Evolutionary conservation across 306 rosid genomes (phyloP).

Genomic region (Delonix regia): DNA sequence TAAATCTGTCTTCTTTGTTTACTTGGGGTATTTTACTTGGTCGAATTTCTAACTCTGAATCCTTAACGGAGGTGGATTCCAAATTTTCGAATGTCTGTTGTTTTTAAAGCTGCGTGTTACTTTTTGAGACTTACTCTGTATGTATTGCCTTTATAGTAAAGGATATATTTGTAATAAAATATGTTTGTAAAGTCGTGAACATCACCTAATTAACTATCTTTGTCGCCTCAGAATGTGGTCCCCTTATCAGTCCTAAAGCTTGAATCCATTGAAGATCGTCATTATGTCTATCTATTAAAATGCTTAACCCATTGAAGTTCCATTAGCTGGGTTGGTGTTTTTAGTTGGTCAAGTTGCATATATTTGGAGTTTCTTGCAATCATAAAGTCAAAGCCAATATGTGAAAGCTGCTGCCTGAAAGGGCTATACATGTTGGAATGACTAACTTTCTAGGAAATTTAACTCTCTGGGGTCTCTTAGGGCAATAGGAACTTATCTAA

Average conservation of each 20-base stretch:
- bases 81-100: background rate
- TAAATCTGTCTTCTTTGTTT: background rate
- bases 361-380: background rate
- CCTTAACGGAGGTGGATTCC: background rate
- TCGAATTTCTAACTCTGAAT: background rate
- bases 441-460: background rate
- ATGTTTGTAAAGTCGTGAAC: background rate
- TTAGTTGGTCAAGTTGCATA: background rate
- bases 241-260: background rate
- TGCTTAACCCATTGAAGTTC: background rate
- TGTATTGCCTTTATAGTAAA: no score
- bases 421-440: background rate
- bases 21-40: background rate
- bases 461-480: background rate
- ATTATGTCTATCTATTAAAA: background rate
- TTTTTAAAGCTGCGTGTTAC: background rate
- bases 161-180: background rate
- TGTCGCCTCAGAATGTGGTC: background rate
- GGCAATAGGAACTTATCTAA: slow-evolving; percentile 3
- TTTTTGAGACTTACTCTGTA: background rate
- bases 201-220: background rate
- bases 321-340: background rate
- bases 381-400: background rate
- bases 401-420: background rate
- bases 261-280: background rate